Base-by-base conservation (phyloP, 208 protist species). In the Kentomonas sorsogonicus region DNA sequence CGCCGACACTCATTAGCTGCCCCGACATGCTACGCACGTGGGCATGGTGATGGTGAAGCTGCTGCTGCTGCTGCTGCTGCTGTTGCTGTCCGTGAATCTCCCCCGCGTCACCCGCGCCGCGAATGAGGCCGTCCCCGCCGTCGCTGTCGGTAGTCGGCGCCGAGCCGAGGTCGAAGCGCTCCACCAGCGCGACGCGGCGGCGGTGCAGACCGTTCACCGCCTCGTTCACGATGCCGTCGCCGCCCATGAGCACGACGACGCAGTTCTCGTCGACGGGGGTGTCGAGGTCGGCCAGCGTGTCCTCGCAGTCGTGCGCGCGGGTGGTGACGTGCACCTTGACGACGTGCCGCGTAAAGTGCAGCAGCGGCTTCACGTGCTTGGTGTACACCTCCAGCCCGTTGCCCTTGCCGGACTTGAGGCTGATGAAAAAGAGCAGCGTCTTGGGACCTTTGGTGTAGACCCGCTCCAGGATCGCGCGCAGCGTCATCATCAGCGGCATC, bases 191-290 rank as follows among this genome's bases (percentile, higher is more conserved):
- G 16, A 76, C 38, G 38, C 75, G 74, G 34, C 87, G 68, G 13
- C 83, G 78, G 31, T 86, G 67, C 10, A 94, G 45, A 41, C 87
- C 87, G 58, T 94, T 94, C 22, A 89, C 69, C 6, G 66, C 56
- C 70, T 94, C 87, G 60, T 94, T 66, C 31, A 88, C 53, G 76
- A 91, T 94, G 16, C 87, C 87, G 48, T 94, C 87, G 2, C 87
- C 87, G 30, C 87, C 87, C 22, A 83, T 79, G 51, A 53, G 63
- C 1, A 77, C 74, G 40, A 89, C 69, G 30, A 94, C 87, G 56
- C 70, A 61, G 40, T 68, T 27, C 20, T 33, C 44, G 66, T 69
- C 48, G 34, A 94, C 51, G 9, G 60, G 55, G 55, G 89, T 81
- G 31, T 34, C n/a, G 5, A 80, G 40, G 56, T 91, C 66, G n/a